A percentile compares a stretch with the other conserved stretches of the same genome.
Evolutionary conservation across 139 green algal species (phyloP).

Genomic region (Eudorina sp.): DNA sequence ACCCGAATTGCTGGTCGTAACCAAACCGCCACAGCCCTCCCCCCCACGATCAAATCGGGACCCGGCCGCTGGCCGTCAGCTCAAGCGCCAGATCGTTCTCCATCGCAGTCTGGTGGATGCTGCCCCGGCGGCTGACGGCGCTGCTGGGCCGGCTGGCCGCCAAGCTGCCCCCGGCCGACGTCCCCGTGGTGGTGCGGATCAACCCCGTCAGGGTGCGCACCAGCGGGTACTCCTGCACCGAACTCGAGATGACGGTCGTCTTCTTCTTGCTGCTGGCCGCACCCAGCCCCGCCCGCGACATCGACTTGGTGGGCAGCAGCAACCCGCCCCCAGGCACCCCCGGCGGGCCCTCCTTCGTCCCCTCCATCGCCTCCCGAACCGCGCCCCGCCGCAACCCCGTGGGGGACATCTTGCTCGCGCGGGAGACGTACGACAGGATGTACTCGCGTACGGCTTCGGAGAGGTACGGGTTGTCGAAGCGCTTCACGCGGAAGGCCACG

Average conservation of each 20-base stretch:
- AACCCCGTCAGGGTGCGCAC: conserved; percentile 12
- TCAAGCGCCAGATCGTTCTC: conserved; percentile 36
- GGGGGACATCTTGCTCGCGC: conserved; percentile 48
- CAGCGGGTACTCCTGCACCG: neutral
- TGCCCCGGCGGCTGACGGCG: conserved; percentile 7
- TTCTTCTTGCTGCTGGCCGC: neutral
- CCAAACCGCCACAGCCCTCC: no score
- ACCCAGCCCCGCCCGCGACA: neutral
- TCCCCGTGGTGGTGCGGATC: conserved; percentile 16
- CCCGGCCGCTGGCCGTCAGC: neutral
- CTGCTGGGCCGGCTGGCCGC: conserved; percentile 23
- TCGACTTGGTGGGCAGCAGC: neutral
- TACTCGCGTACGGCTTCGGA: conserved; percentile 65
- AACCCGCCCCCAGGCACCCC: neutral
- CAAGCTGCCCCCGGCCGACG: conserved; percentile 33
- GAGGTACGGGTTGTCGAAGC: conserved; percentile 68
- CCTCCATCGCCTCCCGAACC: conserved; percentile 50
- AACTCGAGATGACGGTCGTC: neutral
- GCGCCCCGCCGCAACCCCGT: conserved; percentile 29
- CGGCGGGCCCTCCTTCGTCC: conserved; percentile 23
- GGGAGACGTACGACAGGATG: conserved; percentile 58
- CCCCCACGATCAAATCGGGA: no score
- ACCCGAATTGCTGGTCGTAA: no score
- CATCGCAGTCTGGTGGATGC: neutral
- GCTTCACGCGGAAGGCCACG: conserved; percentile 48